Evolutionary conservation across 768 basidiomycete genomes (phyloP), one percentile per base, ranked within the genome.

Genomic region (Suillus variegatus): DNA sequence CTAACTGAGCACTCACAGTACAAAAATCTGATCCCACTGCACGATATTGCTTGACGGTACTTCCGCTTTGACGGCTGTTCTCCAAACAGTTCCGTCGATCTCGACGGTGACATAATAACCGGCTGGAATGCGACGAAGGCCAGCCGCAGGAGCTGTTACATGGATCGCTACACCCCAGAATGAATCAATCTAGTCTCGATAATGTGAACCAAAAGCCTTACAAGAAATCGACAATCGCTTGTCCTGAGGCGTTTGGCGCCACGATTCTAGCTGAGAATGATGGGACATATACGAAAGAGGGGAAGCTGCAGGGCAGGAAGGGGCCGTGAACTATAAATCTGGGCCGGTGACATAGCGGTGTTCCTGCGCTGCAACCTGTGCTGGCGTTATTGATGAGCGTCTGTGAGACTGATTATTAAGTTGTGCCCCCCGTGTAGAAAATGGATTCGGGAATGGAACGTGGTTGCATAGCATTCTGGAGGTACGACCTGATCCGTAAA

Each of bases 71-170:
- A 16, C 66, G 22, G 47, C 20, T 8, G 70, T 71, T 41, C 56
- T 61, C 57, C 52, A 64, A 25, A 40, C 3, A 16, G n/a, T 40
- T 36, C 44, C 35, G 13, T 14, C 13, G 9, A 65, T 47, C 54
- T 68, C 25, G 10, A 71, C 44, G 8, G 60, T 57, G 38, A 66
- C 67, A 54, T 64, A 71, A 44, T 71, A 71, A 2, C 64, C 65
- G 10, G 66, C 43, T 18, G 70, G 70, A 46, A 71, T 61, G 20
- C 64, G 70, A 32, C 46, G 52, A 47, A 71, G 62, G 36, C 43
- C 32, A n/a, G 54, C n/a, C 6, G 46, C 32, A 38, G 64, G 32
- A 49, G 66, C 63, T 44, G 65, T 64, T 44, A 56, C 70, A 22
- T 63, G 70, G 0, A 71, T 67, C 5, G 63, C 70, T 71, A 36